Percentiles rank a stretch among this genome's conserved stretches.
Evolutionary conservation across 2,329 filamentous ascomycete species (phyloP).

Genomic region (Camillea tinctor): DNA sequence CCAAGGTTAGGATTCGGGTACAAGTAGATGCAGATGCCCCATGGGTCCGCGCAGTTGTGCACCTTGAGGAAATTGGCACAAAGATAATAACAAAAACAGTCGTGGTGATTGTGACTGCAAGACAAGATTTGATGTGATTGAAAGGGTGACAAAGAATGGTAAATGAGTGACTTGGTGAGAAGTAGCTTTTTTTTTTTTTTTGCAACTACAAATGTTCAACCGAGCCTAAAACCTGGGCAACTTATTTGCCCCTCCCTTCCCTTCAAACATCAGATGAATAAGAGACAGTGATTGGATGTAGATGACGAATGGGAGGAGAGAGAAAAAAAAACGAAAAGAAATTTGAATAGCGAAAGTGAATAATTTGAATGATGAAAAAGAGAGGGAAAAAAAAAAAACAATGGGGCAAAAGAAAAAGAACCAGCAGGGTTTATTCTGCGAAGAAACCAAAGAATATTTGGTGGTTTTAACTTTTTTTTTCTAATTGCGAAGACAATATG

Average conservation of each 20-base stretch:
- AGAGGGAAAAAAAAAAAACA: background rate
- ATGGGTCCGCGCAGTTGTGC: conserved; percentile 2
- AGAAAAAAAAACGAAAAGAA: background rate
- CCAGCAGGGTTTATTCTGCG: background rate
- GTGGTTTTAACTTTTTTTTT: background rate
- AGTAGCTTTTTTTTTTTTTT: background rate
- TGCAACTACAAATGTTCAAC: conserved; percentile 10
- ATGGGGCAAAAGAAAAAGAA: background rate
- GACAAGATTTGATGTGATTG: conserved; percentile 3
- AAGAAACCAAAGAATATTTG: background rate
- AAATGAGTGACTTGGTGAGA: background rate
- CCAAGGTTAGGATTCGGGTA: conserved; percentile 7
- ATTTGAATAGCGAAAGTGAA: background rate
- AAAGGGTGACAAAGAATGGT: conserved; percentile 5
- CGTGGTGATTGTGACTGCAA: background rate
- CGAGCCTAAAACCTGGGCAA: conserved; percentile 1
- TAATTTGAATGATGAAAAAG: background rate
- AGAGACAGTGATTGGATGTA: background rate
- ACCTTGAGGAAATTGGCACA: background rate
- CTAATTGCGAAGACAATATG: background rate
- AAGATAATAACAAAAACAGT: conserved; percentile 2
- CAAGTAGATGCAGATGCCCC: conserved; percentile 10
- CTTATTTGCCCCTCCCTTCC: conserved; percentile 15
- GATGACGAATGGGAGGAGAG: background rate
- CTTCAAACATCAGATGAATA: conserved; percentile 4